These are phyloP conservation scores for Colletotrichum cordylinicola DNA, from an alignment of 2,329 filamentous ascomycete species.

Conservation along the genomic window DNA sequence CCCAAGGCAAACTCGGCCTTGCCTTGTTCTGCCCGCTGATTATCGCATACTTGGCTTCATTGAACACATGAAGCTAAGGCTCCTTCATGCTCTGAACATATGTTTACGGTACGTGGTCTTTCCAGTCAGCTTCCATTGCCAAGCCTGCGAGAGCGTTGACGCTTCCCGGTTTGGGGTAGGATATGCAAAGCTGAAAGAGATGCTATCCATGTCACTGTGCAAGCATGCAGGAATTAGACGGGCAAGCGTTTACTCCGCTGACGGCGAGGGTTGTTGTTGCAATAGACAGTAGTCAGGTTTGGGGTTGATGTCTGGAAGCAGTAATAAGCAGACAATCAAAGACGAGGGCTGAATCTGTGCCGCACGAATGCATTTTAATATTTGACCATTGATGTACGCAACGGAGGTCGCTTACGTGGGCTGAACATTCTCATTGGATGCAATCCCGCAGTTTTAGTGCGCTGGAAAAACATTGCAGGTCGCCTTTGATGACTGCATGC, in stretches of 20 bases:
- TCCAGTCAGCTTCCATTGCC: neutral
- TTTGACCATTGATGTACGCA: neutral
- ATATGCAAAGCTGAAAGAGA: neutral
- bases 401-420: neutral
- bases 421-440: neutral
- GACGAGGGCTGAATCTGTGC: neutral
- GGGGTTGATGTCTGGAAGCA: neutral
- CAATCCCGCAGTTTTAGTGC: accelerated
- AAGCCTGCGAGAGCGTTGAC: no score
- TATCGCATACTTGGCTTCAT: no score
- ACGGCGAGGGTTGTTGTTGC: neutral
- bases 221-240: neutral
- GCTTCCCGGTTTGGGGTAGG: no score
- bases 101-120: neutral
- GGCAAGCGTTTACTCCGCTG: neutral
- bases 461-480: neutral
- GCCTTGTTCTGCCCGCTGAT: no score
- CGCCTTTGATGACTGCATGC: neutral
- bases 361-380: neutral
- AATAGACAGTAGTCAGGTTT: neutral
- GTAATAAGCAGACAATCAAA: accelerated
- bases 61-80: neutral
- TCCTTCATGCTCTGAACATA: neutral
- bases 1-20: no score
- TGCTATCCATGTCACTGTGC: neutral